Conservation (phyloP, 1,284 basidiomycete genomes). For the Trametes versicolor region DNA sequence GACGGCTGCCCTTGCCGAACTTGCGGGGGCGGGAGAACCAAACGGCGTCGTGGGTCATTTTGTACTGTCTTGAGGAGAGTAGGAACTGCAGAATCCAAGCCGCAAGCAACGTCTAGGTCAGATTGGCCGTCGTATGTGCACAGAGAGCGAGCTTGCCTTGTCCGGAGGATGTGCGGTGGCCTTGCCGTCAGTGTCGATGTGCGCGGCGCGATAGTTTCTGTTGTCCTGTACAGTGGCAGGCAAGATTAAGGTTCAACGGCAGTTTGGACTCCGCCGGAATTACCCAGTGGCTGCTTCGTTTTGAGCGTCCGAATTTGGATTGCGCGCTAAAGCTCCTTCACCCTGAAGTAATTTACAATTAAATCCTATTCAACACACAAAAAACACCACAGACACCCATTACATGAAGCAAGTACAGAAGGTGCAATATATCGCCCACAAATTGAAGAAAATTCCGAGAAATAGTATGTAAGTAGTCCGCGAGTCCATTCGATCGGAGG, state of each 20-base stretch:
- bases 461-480: not conserved
- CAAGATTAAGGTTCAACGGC: slow-evolving; percentile 28
- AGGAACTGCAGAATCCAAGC: slow-evolving; percentile 10
- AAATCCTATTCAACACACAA: not conserved
- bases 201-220: slow-evolving; percentile 32
- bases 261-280: slow-evolving; percentile 21
- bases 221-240: slow-evolving; percentile 35
- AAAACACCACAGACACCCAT: not conserved
- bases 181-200: slow-evolving; percentile 34
- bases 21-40: slow-evolving; percentile 95
- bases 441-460: not conserved
- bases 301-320: not conserved
- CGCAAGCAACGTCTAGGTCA: slow-evolving; percentile 1
- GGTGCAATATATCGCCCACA: not conserved
- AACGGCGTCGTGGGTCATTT: slow-evolving; percentile 92
- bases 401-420: slow-evolving; percentile 12
- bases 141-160: slow-evolving; percentile 25
- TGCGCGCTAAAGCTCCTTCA: not conserved
- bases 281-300: slow-evolving; percentile 2
- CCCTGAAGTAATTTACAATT: not conserved
- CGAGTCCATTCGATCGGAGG: not conserved
- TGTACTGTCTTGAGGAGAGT: slow-evolving; percentile 43
- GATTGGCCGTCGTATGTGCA: not conserved
- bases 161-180: slow-evolving; percentile 33
- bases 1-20: slow-evolving; percentile 94